phyloP scores from a whole-genome alignment of 2,329 filamentous ascomycete genomes.

The Pseudomassariella vexata region DNA sequence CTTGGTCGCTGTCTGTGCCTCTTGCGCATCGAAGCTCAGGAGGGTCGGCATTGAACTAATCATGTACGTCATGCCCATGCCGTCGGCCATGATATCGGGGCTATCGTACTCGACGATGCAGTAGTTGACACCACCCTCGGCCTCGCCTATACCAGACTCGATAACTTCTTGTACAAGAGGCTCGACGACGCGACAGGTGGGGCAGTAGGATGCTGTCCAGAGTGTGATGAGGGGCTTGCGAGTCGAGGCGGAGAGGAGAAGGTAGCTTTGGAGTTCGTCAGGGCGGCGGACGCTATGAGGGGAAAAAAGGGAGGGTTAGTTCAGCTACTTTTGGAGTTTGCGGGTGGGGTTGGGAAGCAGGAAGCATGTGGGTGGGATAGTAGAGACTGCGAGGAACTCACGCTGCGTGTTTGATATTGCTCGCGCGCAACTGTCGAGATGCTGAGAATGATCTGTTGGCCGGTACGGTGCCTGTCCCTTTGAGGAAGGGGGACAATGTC shows the following conservation, averaged over 20 bases:
- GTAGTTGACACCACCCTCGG: slow-evolving; percentile 49
- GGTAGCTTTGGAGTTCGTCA: slow-evolving; percentile 49
- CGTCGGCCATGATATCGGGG: slow-evolving; percentile 46
- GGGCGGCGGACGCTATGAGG: slow-evolving; percentile 46
- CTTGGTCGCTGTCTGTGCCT: slow-evolving; percentile 43
- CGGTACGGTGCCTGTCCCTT: slow-evolving; percentile 3
- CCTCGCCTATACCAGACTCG: slow-evolving; percentile 45
- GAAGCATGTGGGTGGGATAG: no score
- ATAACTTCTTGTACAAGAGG: slow-evolving; percentile 45
- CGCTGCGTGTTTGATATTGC: slow-evolving; percentile 35
- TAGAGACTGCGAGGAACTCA: no score
- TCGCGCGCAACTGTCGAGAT: slow-evolving; percentile 17
- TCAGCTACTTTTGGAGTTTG: background rate
- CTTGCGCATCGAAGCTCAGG: slow-evolving; percentile 50
- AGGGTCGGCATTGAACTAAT: slow-evolving; percentile 53
- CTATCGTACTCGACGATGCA: slow-evolving; percentile 51
- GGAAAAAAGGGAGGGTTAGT: slow-evolving; percentile 2
- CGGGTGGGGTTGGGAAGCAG: slow-evolving; percentile 8
- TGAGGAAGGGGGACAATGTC: slow-evolving; percentile 7
- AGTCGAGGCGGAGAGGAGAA: slow-evolving; percentile 48
- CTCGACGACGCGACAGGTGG: slow-evolving; percentile 43
- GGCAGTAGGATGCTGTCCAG: slow-evolving; percentile 55
- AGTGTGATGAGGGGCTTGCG: slow-evolving; percentile 52
- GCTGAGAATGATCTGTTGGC: slow-evolving; percentile 19
- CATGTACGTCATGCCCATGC: slow-evolving; percentile 49